Percentiles rank a stretch among this genome's conserved stretches.
phyloP scores from a whole-genome alignment of 2,329 filamentous ascomycete genomes.

The Calycina herbarum region DNA sequence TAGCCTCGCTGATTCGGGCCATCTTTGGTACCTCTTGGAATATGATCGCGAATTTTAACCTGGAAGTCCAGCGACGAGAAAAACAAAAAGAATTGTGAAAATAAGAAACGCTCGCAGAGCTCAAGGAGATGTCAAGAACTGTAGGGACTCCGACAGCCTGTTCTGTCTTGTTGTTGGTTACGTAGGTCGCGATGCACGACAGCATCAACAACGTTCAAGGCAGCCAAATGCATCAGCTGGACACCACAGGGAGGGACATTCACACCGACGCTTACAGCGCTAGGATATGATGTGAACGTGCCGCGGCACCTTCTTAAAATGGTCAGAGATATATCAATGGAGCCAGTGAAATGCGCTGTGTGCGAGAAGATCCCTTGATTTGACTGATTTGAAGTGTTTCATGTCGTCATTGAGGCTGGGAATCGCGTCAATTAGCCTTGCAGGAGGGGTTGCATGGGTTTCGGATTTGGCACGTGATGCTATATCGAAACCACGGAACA shows the following conservation, averaged over 20 bases:
- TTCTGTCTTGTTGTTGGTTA: not conserved
- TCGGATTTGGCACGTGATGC: not conserved
- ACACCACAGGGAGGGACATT: not conserved
- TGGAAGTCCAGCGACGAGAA: too few relatives aligned
- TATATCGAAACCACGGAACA: not conserved
- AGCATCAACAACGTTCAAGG: not conserved
- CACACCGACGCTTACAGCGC: not conserved
- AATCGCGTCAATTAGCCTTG: not conserved
- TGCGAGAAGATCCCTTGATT: not conserved
- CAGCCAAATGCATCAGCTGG: not conserved
- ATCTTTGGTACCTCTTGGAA: not conserved
- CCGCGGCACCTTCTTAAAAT: not conserved
- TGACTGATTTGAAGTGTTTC: not conserved
- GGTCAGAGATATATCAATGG: not conserved
- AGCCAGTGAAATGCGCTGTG: not conserved
- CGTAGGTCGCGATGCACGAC: not conserved
- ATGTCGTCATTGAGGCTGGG: not conserved
- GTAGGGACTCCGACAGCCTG: not conserved
- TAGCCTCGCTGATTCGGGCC: not conserved
- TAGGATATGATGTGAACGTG: slow-evolving; percentile 2
- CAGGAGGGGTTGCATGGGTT: not conserved
- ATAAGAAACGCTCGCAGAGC: not conserved
- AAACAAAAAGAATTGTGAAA: not conserved
- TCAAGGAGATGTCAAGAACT: not conserved
- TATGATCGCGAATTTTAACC: not conserved